Evolutionary conservation across 2,329 filamentous ascomycete genomes (phyloP).

Genomic region (Thelonectria rubi): DNA sequence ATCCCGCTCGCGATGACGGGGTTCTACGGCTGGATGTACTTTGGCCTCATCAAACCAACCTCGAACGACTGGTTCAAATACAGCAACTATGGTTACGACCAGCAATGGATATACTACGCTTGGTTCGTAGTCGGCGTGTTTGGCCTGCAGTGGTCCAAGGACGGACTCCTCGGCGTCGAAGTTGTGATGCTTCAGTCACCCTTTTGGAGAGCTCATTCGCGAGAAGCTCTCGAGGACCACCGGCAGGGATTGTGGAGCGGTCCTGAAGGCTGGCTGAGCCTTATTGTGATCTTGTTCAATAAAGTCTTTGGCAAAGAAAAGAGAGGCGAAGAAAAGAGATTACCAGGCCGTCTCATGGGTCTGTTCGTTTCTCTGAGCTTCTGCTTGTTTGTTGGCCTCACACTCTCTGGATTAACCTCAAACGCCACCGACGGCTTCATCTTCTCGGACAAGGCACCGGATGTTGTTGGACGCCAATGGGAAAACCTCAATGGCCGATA

Average conservation of each 20-base stretch:
- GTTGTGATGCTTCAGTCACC: background rate
- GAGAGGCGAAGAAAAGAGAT: background rate
- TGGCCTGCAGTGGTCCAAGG: constrained; percentile 27
- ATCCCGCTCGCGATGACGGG: background rate
- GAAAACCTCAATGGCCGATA: background rate
- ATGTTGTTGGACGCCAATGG: constrained; percentile 16
- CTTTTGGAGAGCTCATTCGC: background rate
- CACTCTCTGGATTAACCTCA: constrained; percentile 27
- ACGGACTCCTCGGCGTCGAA: constrained; percentile 27
- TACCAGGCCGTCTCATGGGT: constrained; percentile 9
- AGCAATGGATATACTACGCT: constrained; percentile 22
- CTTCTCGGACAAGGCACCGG: background rate
- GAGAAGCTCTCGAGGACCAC: background rate
- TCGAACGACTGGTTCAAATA: background rate
- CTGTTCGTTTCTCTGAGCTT: constrained; percentile 21
- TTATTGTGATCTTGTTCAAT: no score
- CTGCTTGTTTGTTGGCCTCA: constrained; percentile 26
- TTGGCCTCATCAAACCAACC: background rate
- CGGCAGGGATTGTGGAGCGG: constrained; percentile 26
- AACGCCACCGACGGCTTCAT: constrained; percentile 31
- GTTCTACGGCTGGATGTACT: background rate
- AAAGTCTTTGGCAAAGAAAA: background rate
- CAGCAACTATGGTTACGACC: background rate
- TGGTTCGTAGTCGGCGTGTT: constrained; percentile 35
- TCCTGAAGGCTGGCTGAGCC: constrained; percentile 24